phyloP scores from a whole-genome alignment of 129 eudicot species.

The Flaveria robusta region DNA sequence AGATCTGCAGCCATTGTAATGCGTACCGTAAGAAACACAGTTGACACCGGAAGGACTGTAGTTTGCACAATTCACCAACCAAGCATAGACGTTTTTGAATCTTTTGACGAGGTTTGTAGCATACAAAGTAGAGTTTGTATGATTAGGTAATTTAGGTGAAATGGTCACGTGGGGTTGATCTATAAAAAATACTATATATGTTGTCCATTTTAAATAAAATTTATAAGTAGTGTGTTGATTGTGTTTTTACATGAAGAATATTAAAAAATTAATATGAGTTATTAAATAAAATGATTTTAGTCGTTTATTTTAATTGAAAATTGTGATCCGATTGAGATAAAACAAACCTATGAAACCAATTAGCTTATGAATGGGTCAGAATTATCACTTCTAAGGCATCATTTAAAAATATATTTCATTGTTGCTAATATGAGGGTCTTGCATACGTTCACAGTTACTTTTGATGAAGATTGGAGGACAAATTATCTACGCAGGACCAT shows the following conservation, averaged over 20 bases:
- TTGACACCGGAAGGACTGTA: constrained; percentile 72
- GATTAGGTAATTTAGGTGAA: neutral
- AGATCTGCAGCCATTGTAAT: constrained; percentile 84
- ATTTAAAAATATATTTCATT: neutral
- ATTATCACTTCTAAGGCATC: neutral
- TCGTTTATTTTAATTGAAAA: neutral
- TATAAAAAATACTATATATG: neutral
- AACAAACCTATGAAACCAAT: neutral
- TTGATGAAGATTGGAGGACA: constrained; percentile 41
- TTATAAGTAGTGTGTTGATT: neutral
- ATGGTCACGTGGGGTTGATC: neutral
- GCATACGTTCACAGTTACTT: constrained; percentile 24
- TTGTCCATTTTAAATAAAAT: neutral
- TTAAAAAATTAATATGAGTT: neutral
- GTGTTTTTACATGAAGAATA: neutral
- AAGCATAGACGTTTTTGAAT: constrained; percentile 74
- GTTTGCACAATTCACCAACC: constrained; percentile 90
- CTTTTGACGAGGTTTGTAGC: constrained; percentile 76
- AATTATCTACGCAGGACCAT: constrained; percentile 42
- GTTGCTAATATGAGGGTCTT: neutral
- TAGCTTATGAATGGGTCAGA: neutral
- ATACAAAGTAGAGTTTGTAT: neutral
- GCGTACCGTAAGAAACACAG: constrained; percentile 72
- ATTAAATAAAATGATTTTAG: neutral
- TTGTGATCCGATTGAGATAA: neutral